phyloP scores from a whole-genome alignment of 108 stramenopile species.

The Pseudonitzschia multiseries region DNA sequence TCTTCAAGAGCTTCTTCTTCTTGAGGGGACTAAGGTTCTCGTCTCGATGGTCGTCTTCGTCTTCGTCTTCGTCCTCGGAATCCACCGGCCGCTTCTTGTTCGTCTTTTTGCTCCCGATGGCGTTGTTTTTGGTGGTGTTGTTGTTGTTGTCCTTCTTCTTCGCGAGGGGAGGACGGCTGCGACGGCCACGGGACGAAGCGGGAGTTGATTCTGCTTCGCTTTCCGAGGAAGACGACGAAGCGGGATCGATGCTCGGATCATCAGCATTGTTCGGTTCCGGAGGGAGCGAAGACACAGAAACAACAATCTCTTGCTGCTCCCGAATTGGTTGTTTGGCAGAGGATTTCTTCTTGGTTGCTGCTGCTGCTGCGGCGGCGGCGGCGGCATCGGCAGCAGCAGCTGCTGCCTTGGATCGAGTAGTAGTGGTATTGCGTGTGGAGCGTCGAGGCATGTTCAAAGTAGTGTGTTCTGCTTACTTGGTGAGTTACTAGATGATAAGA shows the following conservation, averaged over 20 bases:
- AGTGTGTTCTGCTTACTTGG: too few relatives aligned
- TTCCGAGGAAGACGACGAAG: background rate
- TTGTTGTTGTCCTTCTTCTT: background rate
- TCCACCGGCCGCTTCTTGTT: background rate
- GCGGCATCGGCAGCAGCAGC: background rate
- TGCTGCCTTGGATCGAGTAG: background rate
- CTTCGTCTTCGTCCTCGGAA: background rate
- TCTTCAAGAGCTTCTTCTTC: background rate
- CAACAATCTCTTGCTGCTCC: too few relatives aligned
- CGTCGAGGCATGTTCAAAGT: background rate
- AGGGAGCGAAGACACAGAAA: background rate
- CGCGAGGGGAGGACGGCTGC: background rate
- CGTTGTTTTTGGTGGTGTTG: background rate
- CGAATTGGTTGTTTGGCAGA: background rate
- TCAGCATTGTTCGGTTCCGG: background rate
- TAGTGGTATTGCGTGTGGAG: background rate
- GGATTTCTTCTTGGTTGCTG: background rate
- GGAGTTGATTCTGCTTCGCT: background rate
- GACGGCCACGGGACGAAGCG: background rate
- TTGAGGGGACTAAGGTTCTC: constrained; percentile 1
- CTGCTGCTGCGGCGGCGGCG: too few relatives aligned
- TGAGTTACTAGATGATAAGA: too few relatives aligned
- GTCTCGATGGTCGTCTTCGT: background rate
- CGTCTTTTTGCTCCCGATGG: background rate
- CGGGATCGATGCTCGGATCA: background rate